phyloP scores from a whole-genome alignment of 202 grass and related monocot genomes.

The Dendrocalamus latiflorus region DNA sequence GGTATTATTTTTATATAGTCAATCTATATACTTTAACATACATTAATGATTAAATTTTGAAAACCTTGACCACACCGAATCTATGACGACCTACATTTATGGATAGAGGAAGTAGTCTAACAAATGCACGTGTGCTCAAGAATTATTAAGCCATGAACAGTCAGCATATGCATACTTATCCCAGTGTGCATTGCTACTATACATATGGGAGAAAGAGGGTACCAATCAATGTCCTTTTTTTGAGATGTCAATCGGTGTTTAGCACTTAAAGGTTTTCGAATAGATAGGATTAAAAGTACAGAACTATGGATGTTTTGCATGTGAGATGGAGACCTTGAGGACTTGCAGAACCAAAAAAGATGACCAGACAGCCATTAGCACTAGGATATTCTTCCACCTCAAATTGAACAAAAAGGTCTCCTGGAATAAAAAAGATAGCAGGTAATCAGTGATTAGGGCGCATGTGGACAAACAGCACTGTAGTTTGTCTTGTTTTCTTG shows the following conservation, averaged over 20 bases:
- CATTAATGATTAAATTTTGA: too few species aligned
- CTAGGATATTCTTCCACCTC: constrained; percentile 72
- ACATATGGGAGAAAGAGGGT: neutral
- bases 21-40: too few species aligned
- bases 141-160: neutral
- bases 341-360: constrained; percentile 75
- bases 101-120: too few species aligned
- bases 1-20: too few species aligned
- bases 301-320: neutral
- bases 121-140: neutral
- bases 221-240: neutral
- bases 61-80: too few species aligned
- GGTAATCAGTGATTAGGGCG: neutral
- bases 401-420: too few species aligned
- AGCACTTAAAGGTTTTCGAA: neutral
- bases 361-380: constrained; percentile 70
- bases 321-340: constrained; percentile 54
- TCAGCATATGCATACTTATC: neutral
- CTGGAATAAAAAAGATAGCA: constrained; percentile 35
- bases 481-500: constrained; percentile 14
- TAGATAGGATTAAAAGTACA: neutral
- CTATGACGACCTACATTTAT: too few species aligned
- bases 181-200: neutral
- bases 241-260: neutral
- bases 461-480: constrained; percentile 11